phyloP scores from a whole-genome alignment of 352 stramenopile species.

The Phytophthora sp. region DNA sequence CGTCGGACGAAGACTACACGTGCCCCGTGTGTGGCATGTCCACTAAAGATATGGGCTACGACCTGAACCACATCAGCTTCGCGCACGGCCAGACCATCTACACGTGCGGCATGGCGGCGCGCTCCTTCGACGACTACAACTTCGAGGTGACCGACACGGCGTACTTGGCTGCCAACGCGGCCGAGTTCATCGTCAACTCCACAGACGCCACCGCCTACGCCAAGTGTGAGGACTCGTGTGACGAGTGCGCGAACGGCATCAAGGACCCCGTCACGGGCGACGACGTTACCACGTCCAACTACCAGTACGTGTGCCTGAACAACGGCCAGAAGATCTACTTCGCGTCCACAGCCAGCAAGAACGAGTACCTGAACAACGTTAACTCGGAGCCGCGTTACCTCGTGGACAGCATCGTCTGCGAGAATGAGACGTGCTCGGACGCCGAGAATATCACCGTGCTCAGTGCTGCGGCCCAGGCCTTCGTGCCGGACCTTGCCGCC shows the following conservation, averaged over 20 bases:
- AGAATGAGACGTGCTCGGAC: constrained; percentile 56
- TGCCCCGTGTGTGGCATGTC: constrained; percentile 83
- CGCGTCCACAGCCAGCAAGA: constrained; percentile 60
- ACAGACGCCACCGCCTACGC: constrained; percentile 38
- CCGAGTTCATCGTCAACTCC: constrained; percentile 50
- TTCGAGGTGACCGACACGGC: constrained; percentile 68
- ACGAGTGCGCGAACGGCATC: constrained; percentile 57
- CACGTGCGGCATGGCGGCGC: constrained; percentile 77
- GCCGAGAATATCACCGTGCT: constrained; percentile 60
- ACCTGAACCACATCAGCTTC: constrained; percentile 68
- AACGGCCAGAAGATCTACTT: constrained; percentile 90
- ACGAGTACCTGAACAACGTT: constrained; percentile 65
- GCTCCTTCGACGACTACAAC: constrained; percentile 54
- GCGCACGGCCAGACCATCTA: constrained; percentile 70
- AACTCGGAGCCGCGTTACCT: constrained; percentile 57
- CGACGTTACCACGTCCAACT: constrained; percentile 59
- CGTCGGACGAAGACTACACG: constrained; percentile 40
- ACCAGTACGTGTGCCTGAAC: constrained; percentile 70
- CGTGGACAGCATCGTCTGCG: constrained; percentile 69
- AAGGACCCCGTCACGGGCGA: constrained; percentile 73
- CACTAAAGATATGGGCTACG: constrained; percentile 55
- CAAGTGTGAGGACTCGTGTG: constrained; percentile 47
- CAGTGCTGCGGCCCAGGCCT: constrained; percentile 47
- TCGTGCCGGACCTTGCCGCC: constrained; percentile 31
- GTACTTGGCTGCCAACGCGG: constrained; percentile 76